Evolutionary conservation across 164 flowering plant genomes (phyloP).

Genomic region (Nelumbo lutea): DNA sequence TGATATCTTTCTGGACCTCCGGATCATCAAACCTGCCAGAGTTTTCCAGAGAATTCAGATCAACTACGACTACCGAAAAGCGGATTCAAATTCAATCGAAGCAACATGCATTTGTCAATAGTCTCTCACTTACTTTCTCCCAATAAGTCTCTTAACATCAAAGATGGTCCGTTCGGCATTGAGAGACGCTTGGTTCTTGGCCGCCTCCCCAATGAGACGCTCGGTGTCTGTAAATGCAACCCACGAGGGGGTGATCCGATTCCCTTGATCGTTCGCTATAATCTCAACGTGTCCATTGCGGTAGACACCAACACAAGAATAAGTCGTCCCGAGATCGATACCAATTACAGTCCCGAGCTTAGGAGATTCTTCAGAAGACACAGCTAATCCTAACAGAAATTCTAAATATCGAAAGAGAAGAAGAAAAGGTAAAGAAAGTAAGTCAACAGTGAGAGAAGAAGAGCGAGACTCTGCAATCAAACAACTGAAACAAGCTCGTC

Average conservation of each 20-base stretch:
- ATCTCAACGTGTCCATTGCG: conserved; percentile 35
- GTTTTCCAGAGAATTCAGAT: neutral
- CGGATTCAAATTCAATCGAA: too few species aligned
- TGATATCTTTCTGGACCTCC: conserved; percentile 43
- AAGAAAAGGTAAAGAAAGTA: neutral
- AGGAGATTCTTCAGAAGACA: conserved; percentile 24
- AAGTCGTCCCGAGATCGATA: conserved; percentile 46
- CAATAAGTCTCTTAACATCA: conserved; percentile 46
- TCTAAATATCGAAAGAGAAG: conserved; percentile 9
- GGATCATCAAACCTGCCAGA: conserved; percentile 34
- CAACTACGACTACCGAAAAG: neutral
- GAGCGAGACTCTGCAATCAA: neutral
- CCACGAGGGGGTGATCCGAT: conserved; percentile 49
- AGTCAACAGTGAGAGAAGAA: too few species aligned
- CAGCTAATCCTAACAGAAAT: conserved; percentile 20
- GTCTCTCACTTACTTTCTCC: conserved; percentile 33
- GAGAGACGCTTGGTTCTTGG: conserved; percentile 48
- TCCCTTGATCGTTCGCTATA: conserved; percentile 53
- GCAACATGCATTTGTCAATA: too few species aligned
- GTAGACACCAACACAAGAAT: conserved; percentile 45
- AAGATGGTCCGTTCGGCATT: conserved; percentile 45
- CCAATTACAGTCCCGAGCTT: conserved; percentile 42
- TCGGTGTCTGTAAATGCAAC: conserved; percentile 46
- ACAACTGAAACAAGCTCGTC: neutral
- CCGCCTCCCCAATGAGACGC: conserved; percentile 49